Base-by-base conservation (phyloP, 768 basidiomycete species). In the Lentinula raphanica region DNA sequence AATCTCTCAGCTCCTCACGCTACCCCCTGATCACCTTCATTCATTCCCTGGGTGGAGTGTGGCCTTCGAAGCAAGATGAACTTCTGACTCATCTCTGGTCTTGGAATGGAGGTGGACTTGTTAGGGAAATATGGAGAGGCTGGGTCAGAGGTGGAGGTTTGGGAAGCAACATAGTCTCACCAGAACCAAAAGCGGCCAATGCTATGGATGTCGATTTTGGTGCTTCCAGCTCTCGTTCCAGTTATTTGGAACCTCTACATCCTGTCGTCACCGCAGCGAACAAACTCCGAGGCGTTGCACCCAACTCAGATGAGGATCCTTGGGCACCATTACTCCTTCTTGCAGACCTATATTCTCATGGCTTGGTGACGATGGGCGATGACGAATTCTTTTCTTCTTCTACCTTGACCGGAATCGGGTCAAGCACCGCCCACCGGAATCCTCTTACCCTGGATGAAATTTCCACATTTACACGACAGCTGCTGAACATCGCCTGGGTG, bases 281-380 rank as follows among this genome's bases (percentile, higher is more conserved):
- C 2, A 60, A 79, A 25, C 72, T 66, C 80, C 81, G 65, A 44
- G 79, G 64, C 2, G 54, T 48, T 4, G 29, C 38, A 5, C n/a
- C 48, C 31, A 32, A 55, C 15, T 27, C 54, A 35, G 11, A 9
- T 2, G 44, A 53, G 42, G 65, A 36, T 61, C 69, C 75, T 9
- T 94, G 90, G 84, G 79, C 86, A 0, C 77, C 89, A 2, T 71
- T 98, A 1, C 73, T 98, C 7, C 80, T 97, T 56, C 80, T 95
- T 7, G 79, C 83, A 1, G 88, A 95, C 51, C 69, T 97, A 11
- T 96, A 97, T 70, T 80, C 85, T 2, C 90, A 95, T 59, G 82
- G 86, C 1, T 80, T 98, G 31, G 76, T 93, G 31, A 94, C 94
- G 0, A 91, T 98, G 81, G 92, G 92, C 1, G 97, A 99, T 64